A percentile compares a stretch with the other conserved stretches of the same genome.
phyloP scores from a whole-genome alignment of 2,329 filamentous ascomycete genomes.

The Byssoonygena ceratinophila region DNA sequence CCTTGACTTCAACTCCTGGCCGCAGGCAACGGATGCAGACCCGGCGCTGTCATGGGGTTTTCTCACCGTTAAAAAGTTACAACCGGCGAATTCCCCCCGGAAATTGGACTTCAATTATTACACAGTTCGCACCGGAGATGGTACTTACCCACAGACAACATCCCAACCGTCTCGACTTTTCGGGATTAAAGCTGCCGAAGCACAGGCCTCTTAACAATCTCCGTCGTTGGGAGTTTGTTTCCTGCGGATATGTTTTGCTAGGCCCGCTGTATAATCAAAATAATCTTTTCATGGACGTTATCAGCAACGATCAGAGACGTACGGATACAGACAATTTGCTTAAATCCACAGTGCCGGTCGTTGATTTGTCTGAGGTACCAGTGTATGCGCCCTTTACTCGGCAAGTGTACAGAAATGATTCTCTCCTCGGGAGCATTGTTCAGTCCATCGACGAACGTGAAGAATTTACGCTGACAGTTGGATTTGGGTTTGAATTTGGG shows the following conservation, averaged over 20 bases:
- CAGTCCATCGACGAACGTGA: constrained; percentile 1
- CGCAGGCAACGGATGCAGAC: constrained; percentile 6
- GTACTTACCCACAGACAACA: constrained; percentile 28
- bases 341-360: neutral
- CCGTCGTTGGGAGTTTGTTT: constrained; percentile 43
- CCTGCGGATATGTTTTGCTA: constrained; percentile 51
- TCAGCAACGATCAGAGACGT: neutral
- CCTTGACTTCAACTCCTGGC: constrained; percentile 43
- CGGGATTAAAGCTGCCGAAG: constrained; percentile 7
- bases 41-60: constrained; percentile 10
- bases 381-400: neutral
- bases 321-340: neutral
- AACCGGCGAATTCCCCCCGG: constrained; percentile 32
- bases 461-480: neutral
- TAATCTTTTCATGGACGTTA: constrained; percentile 22
- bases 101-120: constrained; percentile 43
- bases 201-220: constrained; percentile 27
- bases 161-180: constrained; percentile 15
- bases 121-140: constrained; percentile 41
- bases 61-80: constrained; percentile 22
- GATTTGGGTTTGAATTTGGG: neutral
- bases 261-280: constrained; percentile 30
- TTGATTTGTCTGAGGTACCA: neutral
- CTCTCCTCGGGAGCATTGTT: neutral
- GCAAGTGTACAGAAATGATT: neutral